Conservation (phyloP, 805 yeast species). For the Clavispora fructus region DNA sequence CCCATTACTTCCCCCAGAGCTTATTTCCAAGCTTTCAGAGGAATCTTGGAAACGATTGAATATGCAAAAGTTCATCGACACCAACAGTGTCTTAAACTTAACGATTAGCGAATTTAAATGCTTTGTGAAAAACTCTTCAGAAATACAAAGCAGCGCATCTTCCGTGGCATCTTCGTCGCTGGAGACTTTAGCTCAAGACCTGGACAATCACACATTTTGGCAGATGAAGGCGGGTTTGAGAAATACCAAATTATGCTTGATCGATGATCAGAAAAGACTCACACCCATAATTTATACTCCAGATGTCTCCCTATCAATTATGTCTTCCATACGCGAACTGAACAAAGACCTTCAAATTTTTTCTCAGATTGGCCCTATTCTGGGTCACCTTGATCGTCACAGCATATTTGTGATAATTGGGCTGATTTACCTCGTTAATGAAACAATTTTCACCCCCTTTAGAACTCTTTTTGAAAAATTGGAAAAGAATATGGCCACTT, state of each 20-base stretch:
- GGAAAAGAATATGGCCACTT: slow-evolving; percentile 16
- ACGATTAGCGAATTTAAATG: not conserved
- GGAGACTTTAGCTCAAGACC: slow-evolving; percentile 22
- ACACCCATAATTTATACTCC: slow-evolving; percentile 20
- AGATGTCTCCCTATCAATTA: slow-evolving; percentile 8
- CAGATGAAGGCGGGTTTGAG: slow-evolving; percentile 9
- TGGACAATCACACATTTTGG: slow-evolving; percentile 19
- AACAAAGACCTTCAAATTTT: slow-evolving; percentile 2
- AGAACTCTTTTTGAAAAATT: slow-evolving; percentile 19
- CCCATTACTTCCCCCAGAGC: slow-evolving; percentile 25
- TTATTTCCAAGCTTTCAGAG: slow-evolving; percentile 17
- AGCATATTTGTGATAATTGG: slow-evolving; percentile 31
- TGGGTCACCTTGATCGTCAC: slow-evolving; percentile 22
- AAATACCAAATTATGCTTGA: slow-evolving; percentile 13
- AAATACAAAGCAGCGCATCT: not conserved
- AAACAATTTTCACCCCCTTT: slow-evolving; percentile 27
- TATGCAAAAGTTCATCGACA: not conserved
- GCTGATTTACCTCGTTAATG: slow-evolving; percentile 24
- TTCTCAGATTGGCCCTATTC: slow-evolving; percentile 12
- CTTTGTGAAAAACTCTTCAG: not conserved
- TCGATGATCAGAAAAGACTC: slow-evolving; percentile 11
- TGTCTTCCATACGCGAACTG: slow-evolving; percentile 1
- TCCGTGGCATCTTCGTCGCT: slow-evolving; percentile 18
- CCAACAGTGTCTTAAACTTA: not conserved
- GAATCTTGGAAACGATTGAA: slow-evolving; percentile 8